Evolutionary conservation across 352 stramenopile species (phyloP), one percentile per base, ranked within the genome.

Genomic region (Globisporangium radiosum): DNA sequence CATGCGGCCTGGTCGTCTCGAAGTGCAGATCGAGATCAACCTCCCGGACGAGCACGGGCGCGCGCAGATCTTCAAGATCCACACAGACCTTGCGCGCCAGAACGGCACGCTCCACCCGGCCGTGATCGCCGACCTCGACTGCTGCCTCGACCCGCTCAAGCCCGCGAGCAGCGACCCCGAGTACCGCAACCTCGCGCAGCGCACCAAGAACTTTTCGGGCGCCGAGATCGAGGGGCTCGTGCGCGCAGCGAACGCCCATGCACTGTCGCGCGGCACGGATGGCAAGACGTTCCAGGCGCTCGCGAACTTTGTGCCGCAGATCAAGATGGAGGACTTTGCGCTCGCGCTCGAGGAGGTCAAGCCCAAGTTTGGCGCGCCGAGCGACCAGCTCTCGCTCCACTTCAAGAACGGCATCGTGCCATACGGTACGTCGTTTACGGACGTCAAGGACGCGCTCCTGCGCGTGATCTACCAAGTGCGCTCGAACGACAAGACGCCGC

Each of bases 1-100:
- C 17, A 79, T 99, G 59, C 93, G 98, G 68, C 97, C 97, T 8
- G 97, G 97, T n/a, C 92, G 97, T 69, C 81, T 99, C 0, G 97
- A 99, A 71, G 94, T 99, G 36, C 97, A 99, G 70, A 97, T 99
- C 14, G 97, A 99, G 70, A 99, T 99, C 75, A 97, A 98, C 47
- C 71, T 99, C 33, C 97, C 97, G 0, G 94, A 99, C 71, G 83
- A 88, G 58, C 87, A 93, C 40, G 97, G 97, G 25, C 89, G 97
- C 33, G 78, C 95, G 40, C 96, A 99, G 79, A 98, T 99, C 71
- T 75, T 99, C 10, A 95, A 97, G 59, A 99, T 99, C 68, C 97
- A 99, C 72, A 99, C 97, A 3, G 87, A 95, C 19, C 91, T 81
- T 6, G 81, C 81, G 10, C 72, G 82, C 17, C 72, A 88, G n/a